These are phyloP conservation scores for Mollisia scopiformis DNA, from an alignment of 2,329 filamentous ascomycete species.

Conservation along the genomic window DNA sequence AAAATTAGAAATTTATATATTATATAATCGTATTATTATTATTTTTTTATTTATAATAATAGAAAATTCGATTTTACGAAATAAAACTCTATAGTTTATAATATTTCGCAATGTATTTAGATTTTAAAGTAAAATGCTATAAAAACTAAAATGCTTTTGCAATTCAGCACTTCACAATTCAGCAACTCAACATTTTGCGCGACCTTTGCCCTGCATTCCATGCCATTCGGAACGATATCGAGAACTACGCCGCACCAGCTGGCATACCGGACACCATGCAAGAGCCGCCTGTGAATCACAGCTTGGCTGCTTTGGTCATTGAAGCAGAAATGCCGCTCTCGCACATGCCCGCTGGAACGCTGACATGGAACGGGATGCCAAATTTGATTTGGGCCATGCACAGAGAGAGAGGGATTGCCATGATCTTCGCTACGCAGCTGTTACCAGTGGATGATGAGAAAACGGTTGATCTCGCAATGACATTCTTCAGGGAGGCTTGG, in stretches of 20 bases:
- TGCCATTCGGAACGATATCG: background rate
- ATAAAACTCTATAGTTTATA: no score
- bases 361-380: conserved; percentile 7
- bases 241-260: background rate
- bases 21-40: no score
- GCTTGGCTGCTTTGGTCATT: background rate
- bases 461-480: background rate
- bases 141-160: no score
- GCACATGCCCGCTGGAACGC: background rate
- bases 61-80: no score
- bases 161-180: no score
- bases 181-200: no score
- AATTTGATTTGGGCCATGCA: conserved; percentile 2
- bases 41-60: no score
- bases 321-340: conserved; percentile 1
- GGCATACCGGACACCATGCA: background rate
- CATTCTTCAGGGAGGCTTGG: background rate
- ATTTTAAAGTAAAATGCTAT: no score
- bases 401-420: background rate
- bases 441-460: conserved; percentile 5
- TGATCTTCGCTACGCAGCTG: background rate
- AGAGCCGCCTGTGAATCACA: background rate
- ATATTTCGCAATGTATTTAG: no score
- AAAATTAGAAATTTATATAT: no score
- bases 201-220: background rate